Evolutionary conservation across 805 yeast genomes (phyloP).

Genomic region (Nakazawaea ernobii): DNA sequence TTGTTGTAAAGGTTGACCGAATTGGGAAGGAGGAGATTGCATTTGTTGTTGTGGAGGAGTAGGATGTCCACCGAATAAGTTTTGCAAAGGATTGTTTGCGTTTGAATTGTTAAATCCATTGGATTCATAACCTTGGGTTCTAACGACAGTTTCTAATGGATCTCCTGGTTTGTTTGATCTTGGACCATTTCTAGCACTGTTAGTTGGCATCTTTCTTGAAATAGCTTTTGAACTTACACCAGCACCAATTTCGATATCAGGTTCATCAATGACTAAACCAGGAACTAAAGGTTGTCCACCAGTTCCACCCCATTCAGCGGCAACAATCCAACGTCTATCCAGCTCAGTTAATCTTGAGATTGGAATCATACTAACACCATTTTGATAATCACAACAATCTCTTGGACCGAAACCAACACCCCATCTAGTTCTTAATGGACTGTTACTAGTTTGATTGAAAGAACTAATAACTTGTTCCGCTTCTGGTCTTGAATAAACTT

Average conservation of each 20-base stretch:
- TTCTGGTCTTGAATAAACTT: conserved; percentile 85
- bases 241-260: conserved; percentile 94
- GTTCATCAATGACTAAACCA: conserved; percentile 89
- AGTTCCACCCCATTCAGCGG: conserved; percentile 97
- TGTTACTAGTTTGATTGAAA: conserved; percentile 54
- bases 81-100: conserved; percentile 11
- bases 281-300: conserved; percentile 77
- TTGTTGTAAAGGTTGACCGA: conserved; percentile 7
- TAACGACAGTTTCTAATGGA: conserved; percentile 25
- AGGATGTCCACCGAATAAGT: conserved; percentile 7
- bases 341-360: conserved; percentile 88
- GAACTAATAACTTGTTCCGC: conserved; percentile 78
- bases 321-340: conserved; percentile 81
- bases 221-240: conserved; percentile 92
- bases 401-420: conserved; percentile 99
- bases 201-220: conserved; percentile 88
- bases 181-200: conserved; percentile 80
- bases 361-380: conserved; percentile 86
- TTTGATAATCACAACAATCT: conserved; percentile 93
- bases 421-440: conserved; percentile 83
- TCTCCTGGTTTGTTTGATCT: conserved; percentile 66
- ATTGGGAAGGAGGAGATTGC: background rate
- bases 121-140: conserved; percentile 14
- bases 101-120: conserved; percentile 11
- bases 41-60: background rate